phyloP scores from a whole-genome alignment of 768 basidiomycete genomes.

The Tubosaeta sp. region DNA sequence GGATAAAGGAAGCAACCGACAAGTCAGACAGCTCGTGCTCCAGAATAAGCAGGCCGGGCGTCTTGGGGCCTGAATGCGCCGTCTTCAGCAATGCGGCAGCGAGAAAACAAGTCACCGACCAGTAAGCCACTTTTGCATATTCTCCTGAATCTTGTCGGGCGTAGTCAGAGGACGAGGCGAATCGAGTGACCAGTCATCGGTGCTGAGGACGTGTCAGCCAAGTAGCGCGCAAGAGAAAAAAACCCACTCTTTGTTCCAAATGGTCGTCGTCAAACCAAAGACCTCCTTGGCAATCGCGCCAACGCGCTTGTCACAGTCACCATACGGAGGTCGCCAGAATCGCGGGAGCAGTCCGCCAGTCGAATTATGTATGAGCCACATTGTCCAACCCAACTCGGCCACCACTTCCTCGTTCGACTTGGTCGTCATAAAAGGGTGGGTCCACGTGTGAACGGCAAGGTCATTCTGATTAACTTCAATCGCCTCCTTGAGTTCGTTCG shows the following conservation, averaged over 20 bases:
- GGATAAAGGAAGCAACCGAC: conserved; percentile 64
- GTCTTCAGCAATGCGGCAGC: background rate
- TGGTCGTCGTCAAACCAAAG: conserved; percentile 77
- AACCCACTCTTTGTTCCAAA: conserved; percentile 87
- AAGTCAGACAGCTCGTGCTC: conserved; percentile 74
- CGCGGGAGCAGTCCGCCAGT: conserved; percentile 71
- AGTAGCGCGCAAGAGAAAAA: background rate
- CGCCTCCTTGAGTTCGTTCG: conserved; percentile 50
- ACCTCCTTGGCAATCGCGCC: conserved; percentile 81
- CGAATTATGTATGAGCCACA: conserved; percentile 73
- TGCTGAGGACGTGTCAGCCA: conserved; percentile 37
- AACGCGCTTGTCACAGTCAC: conserved; percentile 81
- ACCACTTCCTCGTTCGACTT: conserved; percentile 64
- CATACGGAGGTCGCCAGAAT: conserved; percentile 89
- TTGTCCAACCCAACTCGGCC: conserved; percentile 74
- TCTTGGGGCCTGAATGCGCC: conserved; percentile 49
- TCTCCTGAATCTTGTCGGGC: conserved; percentile 39
- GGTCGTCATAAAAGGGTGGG: conserved; percentile 79
- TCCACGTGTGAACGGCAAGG: conserved; percentile 50
- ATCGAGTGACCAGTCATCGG: conserved; percentile 71
- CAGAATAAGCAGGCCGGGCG: conserved; percentile 74
- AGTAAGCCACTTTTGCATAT: conserved; percentile 55
- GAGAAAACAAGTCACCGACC: conserved; percentile 31
- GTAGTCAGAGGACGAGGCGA: conserved; percentile 39
- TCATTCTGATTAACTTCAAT: conserved; percentile 39